Conservation (phyloP, 192 early-diverging fungal species). For the Gigaspora rosea region DNA sequence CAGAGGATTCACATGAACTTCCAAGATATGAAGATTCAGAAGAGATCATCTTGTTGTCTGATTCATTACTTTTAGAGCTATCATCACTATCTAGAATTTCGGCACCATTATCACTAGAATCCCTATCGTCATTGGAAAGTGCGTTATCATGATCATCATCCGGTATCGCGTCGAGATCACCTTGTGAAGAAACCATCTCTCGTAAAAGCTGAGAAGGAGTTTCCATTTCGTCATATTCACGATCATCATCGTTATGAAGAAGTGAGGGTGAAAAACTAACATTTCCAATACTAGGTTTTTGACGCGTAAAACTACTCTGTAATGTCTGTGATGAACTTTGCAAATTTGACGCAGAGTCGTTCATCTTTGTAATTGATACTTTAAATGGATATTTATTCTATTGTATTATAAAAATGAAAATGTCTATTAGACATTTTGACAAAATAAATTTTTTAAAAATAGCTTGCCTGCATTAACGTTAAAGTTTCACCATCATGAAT, state of each 20-base stretch:
- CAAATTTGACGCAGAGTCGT: not conserved
- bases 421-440: not conserved
- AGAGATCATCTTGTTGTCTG: not conserved
- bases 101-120: not conserved
- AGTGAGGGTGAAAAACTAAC: not conserved
- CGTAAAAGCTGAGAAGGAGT: not conserved
- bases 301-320: not conserved
- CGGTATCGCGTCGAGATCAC: not conserved
- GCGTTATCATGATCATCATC: not conserved
- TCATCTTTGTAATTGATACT: not conserved
- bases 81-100: not conserved
- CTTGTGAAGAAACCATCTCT: slow-evolving; percentile 17
- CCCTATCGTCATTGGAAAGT: not conserved
- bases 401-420: not conserved
- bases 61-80: not conserved
- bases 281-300: not conserved
- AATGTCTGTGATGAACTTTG: not conserved
- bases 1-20: slow-evolving; percentile 1
- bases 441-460: not conserved
- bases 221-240: not conserved
- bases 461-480: slow-evolving; percentile 15
- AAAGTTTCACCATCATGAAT: slow-evolving; percentile 8
- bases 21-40: slow-evolving; percentile 17
- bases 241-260: not conserved
- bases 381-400: slow-evolving; percentile 24